Base-by-base conservation (phyloP, 2,329 filamentous ascomycete species). In the Thielaviopsis euricoi region DNA sequence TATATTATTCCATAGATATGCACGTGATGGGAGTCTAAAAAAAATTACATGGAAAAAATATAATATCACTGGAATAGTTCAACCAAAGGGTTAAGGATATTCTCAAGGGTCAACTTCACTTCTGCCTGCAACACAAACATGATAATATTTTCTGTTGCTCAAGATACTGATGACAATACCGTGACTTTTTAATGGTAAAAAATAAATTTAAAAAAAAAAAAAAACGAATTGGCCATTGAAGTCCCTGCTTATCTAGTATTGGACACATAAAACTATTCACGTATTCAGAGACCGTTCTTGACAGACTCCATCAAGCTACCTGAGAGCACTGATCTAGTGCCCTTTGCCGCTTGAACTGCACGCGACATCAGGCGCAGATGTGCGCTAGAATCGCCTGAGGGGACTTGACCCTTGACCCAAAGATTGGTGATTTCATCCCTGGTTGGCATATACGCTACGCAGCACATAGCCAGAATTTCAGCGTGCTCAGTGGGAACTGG, bases 391-490 rank as follows among this genome's bases (percentile, higher is more conserved):
- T 70, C 61, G 22, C 73, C 71, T 3, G 72, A 69, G 2, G 76
- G 72, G 9, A 80, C 61, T 60, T 75, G 72, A 6, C 93, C 91
- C 72, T 90, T 96, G 66, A 94, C 80, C 93, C 93, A 98, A 19
- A 97, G 71, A 67, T 95, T 90, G 9, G 91, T 96, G 55, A 97
- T 82, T 70, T 98, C 93, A 64, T 97, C 91, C 62, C 90, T 78
- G 22, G 77, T 79, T 55, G 89, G 86, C 63, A 97, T 77, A 69
- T 96, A 97, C 12, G 85, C 93, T 43, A 98, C 85, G 62, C 93
- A 89, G 70, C 89, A 95, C 53, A 87, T 88, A 12, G 90, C 89
- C 52, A 86, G 69, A 56, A 97, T 80, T 40, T 82, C 78, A 26
- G 80, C 74, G 67, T 95, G 88, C 67, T 96, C 89, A 6, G 84